These are phyloP conservation scores for Geosmithia morbida DNA, from an alignment of 2,329 filamentous ascomycete species.

Conservation along the genomic window DNA sequence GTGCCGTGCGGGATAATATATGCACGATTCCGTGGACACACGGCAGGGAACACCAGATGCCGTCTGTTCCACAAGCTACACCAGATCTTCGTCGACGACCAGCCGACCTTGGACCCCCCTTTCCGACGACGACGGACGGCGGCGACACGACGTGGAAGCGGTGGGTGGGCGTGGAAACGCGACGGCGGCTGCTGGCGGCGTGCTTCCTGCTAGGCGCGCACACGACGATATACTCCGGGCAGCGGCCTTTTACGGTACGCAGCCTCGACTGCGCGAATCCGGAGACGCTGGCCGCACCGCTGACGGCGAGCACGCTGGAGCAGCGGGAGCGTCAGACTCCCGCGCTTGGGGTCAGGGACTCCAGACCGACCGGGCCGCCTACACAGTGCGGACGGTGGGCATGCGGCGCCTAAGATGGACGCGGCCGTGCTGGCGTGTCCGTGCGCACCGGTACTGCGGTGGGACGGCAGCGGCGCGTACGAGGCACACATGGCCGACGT, in stretches of 20 bases:
- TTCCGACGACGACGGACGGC: conserved; percentile 4
- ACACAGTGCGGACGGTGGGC: conserved; percentile 14
- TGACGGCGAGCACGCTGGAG: conserved; percentile 25
- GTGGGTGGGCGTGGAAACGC: conserved; percentile 38
- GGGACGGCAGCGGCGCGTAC: conserved; percentile 9
- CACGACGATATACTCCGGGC: conserved; percentile 38
- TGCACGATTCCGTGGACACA: conserved; percentile 37
- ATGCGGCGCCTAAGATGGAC: conserved; percentile 21
- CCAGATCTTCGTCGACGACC: conserved; percentile 25
- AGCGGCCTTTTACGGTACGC: conserved; percentile 17
- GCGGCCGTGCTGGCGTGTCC: conserved; percentile 10
- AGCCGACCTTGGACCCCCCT: conserved; percentile 11
- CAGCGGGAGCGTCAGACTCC: conserved; percentile 34
- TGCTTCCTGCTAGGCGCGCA: conserved; percentile 44
- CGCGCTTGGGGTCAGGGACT: conserved; percentile 26
- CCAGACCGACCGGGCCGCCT: not conserved
- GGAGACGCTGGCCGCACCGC: conserved; percentile 25
- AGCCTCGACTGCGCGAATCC: conserved; percentile 21
- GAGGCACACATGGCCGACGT: conserved; percentile 11
- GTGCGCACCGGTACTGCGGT: conserved; percentile 5
- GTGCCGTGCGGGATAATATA: conserved; percentile 40
- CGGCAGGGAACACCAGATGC: conserved; percentile 26
- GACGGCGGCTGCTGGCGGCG: conserved; percentile 36
- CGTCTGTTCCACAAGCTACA: conserved; percentile 37
- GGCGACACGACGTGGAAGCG: not conserved